These are phyloP conservation scores for Suillus cothurnatus DNA, from an alignment of 768 basidiomycete species.

Conservation along the genomic window DNA sequence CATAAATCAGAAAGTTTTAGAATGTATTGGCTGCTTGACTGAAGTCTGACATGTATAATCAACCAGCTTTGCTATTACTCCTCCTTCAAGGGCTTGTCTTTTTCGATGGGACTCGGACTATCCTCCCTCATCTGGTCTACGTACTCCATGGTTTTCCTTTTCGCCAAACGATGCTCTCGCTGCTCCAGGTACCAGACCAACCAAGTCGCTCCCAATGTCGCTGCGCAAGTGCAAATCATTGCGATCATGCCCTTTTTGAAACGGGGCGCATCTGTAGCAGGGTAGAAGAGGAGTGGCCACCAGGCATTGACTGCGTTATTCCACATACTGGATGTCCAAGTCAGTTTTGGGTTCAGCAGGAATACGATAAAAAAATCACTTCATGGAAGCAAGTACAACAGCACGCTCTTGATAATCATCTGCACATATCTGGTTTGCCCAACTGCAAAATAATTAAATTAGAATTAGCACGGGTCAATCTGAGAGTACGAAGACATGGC, in stretches of 20 bases:
- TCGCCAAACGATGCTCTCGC: conserved; percentile 31
- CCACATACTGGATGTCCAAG: conserved; percentile 53
- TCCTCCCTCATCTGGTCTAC: not conserved
- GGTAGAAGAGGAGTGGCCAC: conserved; percentile 74
- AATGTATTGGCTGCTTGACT: not conserved
- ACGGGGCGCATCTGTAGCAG: conserved; percentile 69
- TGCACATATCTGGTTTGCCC: conserved; percentile 79
- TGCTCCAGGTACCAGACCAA: conserved; percentile 57
- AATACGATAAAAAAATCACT: conserved; percentile 37
- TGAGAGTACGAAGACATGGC: conserved; percentile 21
- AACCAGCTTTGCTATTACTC: not conserved
- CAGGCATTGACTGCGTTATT: conserved; percentile 69
- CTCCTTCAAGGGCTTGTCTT: conserved; percentile 3
- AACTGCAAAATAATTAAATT: conserved; percentile 38
- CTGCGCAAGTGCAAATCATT: conserved; percentile 59
- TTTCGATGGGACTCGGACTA: not conserved
- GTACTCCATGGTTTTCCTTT: not conserved
- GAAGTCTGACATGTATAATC: not conserved
- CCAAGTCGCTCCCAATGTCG: conserved; percentile 58
- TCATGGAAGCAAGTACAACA: conserved; percentile 77
- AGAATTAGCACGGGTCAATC: not conserved
- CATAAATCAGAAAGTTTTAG: conserved; percentile 4
- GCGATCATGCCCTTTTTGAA: conserved; percentile 72
- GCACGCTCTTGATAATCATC: conserved; percentile 72
- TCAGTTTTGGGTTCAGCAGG: conserved; percentile 6